phyloP scores from a whole-genome alignment of 768 basidiomycete species.

The Collybiopsis confluens region DNA sequence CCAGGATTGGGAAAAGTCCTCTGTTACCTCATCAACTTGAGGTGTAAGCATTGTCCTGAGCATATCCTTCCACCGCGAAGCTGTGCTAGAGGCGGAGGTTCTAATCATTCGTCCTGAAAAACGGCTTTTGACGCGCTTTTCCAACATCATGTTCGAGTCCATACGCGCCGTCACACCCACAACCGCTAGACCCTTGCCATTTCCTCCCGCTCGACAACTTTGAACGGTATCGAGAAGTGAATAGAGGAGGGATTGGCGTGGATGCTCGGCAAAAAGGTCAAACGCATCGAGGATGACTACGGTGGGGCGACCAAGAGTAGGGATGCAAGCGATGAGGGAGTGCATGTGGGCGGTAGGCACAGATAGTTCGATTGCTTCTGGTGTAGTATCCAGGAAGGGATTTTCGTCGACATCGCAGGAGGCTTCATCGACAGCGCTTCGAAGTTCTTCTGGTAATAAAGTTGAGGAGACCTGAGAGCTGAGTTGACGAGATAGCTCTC shows the following conservation, averaged over 20 bases:
- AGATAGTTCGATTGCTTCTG: constrained; percentile 22
- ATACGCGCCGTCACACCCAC: constrained; percentile 84
- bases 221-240: constrained; percentile 95
- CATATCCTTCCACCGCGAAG: constrained; percentile 48
- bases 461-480: constrained; percentile 67
- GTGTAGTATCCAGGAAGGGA: constrained; percentile 41
- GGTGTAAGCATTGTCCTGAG: constrained; percentile 42
- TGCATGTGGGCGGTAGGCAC: constrained; percentile 70
- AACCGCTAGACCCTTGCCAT: constrained; percentile 71
- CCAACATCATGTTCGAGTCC: constrained; percentile 83
- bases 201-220: constrained; percentile 60
- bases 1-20: constrained; percentile 43
- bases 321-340: constrained; percentile 68
- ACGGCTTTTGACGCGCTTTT: constrained; percentile 96
- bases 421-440: constrained; percentile 25
- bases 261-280: constrained; percentile 89
- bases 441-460: constrained; percentile 31
- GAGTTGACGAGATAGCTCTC: constrained; percentile 87
- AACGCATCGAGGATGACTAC: constrained; percentile 87
- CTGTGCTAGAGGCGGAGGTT: constrained; percentile 54
- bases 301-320: constrained; percentile 75
- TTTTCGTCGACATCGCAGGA: constrained; percentile 38
- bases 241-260: constrained; percentile 89
- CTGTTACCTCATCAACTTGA: constrained; percentile 17
- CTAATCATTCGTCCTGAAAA: constrained; percentile 91